Conservation (phyloP, 108 stramenopile genomes). For the Schizochytrium sp. region DNA sequence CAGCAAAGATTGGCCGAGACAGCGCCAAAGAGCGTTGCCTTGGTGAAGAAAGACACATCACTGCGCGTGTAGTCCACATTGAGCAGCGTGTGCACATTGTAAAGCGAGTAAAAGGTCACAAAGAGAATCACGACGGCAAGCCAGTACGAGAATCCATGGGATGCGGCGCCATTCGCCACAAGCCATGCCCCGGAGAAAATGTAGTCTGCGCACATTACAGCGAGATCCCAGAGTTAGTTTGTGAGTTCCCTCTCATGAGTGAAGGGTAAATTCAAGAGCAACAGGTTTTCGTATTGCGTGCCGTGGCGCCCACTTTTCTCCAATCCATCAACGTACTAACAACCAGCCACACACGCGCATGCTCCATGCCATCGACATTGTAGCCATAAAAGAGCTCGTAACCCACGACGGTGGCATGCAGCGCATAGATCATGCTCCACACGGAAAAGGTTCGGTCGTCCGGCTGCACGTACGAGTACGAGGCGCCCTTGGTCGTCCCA, state of each 20-base stretch:
- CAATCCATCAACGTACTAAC: not conserved
- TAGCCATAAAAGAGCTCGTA: not conserved
- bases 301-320: not conserved
- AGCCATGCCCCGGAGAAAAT: not conserved
- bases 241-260: not conserved
- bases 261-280: not conserved
- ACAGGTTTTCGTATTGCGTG: not conserved
- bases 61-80: not conserved
- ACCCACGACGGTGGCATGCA: not conserved
- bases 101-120: not conserved
- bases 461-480: not conserved
- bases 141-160: not conserved
- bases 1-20: not conserved
- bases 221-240: not conserved
- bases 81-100: not conserved
- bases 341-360: not conserved
- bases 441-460: not conserved
- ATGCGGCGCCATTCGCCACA: not conserved
- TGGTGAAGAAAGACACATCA: not conserved
- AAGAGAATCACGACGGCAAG: not conserved
- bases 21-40: not conserved
- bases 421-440: not conserved
- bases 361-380: not conserved
- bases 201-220: not conserved
- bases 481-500: not conserved